Evolutionary conservation across 192 early-diverging fungal species (phyloP), one percentile per base, ranked within the genome.

Genomic region (Podochytrium sp.): DNA sequence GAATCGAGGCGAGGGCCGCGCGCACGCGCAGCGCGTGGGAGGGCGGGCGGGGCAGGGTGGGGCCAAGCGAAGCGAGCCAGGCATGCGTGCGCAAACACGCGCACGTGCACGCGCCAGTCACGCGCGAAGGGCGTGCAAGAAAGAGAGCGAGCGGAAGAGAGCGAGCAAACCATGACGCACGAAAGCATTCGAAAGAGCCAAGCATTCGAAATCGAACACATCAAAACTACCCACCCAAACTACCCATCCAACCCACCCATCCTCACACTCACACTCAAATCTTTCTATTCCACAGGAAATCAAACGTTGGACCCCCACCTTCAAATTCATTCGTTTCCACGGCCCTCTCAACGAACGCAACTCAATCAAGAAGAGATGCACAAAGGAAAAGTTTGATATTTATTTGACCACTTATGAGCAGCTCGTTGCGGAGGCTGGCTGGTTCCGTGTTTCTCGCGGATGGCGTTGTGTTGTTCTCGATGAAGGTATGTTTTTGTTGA

Each of bases 401-500:
- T 74, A 69, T 61, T 35, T 86, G 16, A 86, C 84, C 1, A 84
- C 78, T 30, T 86, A 86, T 52, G 84, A 86, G 47, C 73, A 77
- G 79, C 71, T 73, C 32, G 77, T 80, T 37, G 51, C 74, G 6
- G 77, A 79, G 57, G 32, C 34, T 18, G 35, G 40, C n/a, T 81
- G 75, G 70, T 81, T 80, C 57, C 76, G 73, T 27, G n/a, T 42
- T 20, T 16, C 14, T 12, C 41, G 83, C 42, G 78, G 73, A 2
- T 98, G 96, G 95, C 88, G 94, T 71, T 96, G 92, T 64, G 87
- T 95, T 39, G 89, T 98, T 34, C 86, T 98, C 38, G 97, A 98
- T 71, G 96, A 98, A 81, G 97, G 70, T 40, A 39, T 42, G 23
- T 20, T 10, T 5, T 66, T 33, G 56, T 23, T 7, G 4, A 56